phyloP scores from a whole-genome alignment of 441 rosid genomes.

The Arabidopsis hybrid region DNA sequence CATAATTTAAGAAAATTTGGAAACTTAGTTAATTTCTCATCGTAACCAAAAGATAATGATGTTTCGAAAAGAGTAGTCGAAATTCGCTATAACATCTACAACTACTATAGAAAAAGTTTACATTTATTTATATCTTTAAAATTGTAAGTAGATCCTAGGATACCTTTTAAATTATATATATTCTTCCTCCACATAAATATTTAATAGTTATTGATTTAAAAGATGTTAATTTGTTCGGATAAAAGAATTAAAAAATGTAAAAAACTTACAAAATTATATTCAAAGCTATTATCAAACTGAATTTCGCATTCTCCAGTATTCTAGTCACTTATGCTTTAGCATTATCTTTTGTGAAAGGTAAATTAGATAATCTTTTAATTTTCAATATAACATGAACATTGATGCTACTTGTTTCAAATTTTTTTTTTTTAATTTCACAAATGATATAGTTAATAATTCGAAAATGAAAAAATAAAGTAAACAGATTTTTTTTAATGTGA shows the following conservation, averaged over 20 bases:
- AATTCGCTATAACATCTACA: constrained; percentile 1
- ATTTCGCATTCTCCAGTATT: not conserved
- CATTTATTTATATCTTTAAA: not conserved
- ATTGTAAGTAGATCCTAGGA: not conserved
- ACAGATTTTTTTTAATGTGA: no score
- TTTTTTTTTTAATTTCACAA: no score
- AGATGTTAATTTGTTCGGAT: not conserved
- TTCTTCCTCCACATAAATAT: not conserved
- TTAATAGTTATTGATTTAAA: not conserved
- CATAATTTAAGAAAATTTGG: not conserved
- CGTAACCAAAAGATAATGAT: not conserved
- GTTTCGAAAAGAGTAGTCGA: not conserved
- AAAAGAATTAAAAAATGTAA: no score
- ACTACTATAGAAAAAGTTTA: not conserved
- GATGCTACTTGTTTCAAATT: no score
- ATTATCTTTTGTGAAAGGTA: no score
- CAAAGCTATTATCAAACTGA: no score
- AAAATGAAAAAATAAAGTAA: no score
- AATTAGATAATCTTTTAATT: no score
- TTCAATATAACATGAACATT: no score
- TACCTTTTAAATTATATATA: not conserved
- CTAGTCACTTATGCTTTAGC: no score
- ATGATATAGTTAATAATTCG: no score
- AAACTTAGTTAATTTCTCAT: not conserved
- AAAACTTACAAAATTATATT: no score